Evolutionary conservation across 2,329 filamentous ascomycete species (phyloP).

Genomic region (Neobulgaria alba): DNA sequence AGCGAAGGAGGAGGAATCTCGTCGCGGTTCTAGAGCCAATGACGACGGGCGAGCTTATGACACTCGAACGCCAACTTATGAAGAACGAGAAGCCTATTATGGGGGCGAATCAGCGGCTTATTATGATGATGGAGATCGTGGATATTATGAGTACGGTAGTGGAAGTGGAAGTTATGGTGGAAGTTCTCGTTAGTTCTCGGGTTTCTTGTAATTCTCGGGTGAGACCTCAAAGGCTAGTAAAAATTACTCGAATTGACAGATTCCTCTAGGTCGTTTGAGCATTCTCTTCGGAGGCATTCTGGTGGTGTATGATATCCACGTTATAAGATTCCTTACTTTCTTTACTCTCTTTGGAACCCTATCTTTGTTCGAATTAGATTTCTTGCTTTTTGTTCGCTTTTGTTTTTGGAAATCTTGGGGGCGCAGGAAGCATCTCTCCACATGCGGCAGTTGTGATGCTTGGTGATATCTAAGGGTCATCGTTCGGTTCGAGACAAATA

Average conservation of each 20-base stretch:
- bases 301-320: neutral
- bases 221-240: no score
- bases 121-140: constrained; percentile 19
- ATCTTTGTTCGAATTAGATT: neutral
- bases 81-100: constrained; percentile 22
- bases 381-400: neutral
- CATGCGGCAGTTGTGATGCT: no score
- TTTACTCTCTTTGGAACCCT: neutral
- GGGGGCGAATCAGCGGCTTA: constrained; percentile 20
- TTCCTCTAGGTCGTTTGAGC: neutral
- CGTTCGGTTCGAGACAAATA: no score
- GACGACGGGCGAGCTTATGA: constrained; percentile 20
- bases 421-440: no score
- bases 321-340: neutral
- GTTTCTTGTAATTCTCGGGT: no score
- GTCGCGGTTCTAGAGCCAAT: constrained; percentile 28
- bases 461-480: no score
- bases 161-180: constrained; percentile 21
- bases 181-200: neutral
- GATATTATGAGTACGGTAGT: constrained; percentile 27
- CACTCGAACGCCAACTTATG: constrained; percentile 14
- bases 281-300: neutral
- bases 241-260: no score
- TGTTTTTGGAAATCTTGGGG: no score
- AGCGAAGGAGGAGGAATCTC: constrained; percentile 35